Base-by-base conservation (phyloP, 2,329 filamentous ascomycete genomes). In the Colletotrichum spinosum region DNA sequence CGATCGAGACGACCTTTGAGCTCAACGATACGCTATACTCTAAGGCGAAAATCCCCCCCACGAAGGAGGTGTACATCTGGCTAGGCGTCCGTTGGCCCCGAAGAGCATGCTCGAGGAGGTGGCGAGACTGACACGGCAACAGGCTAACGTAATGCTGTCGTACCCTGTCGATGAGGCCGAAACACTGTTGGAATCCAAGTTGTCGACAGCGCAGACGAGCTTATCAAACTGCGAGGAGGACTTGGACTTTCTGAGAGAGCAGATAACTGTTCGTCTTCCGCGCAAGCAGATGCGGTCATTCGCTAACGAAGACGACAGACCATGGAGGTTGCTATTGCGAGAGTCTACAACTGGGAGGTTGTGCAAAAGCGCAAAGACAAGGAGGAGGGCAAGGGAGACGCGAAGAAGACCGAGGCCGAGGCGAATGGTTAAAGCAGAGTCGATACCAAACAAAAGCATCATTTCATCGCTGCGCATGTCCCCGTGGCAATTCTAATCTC, bases 271-370 rank as follows among this genome's bases (percentile, higher is more conserved):
- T 81, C 71, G 88, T 79, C 2, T 3, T 35, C 10, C 17, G 12
- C 2, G 2, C 1, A 11, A 4, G 25, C 25, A 25, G 25, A 25
- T 25, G n/a, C 15, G 17, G 11, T 8, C 37, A 41, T 55, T 39
- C 50, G 59, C 55, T 58, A 72, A 69, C 67, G 25, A 25, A 64
- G 8, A 62, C 33, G 46, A n/a, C 70, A 97, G 93, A 97, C 94
- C 0, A 90, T 99, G 83, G 96, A 99, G 79, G 96, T 99, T 39
- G 96, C 96, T 4, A 94, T 95, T 45, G 96, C 96, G 25, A 87
- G 96, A 69, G 94, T 99, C n/a, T 98, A 99, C 80, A 99, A 99
- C 79, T 98, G 96, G 95, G 96, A 99, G 74, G 94, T 99, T 5
- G 93, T 95, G 48, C 92, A 97, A 83, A 93, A 97, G 80, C 86